phyloP scores from a whole-genome alignment of 768 basidiomycete genomes.

The Lentinus tigrinus region DNA sequence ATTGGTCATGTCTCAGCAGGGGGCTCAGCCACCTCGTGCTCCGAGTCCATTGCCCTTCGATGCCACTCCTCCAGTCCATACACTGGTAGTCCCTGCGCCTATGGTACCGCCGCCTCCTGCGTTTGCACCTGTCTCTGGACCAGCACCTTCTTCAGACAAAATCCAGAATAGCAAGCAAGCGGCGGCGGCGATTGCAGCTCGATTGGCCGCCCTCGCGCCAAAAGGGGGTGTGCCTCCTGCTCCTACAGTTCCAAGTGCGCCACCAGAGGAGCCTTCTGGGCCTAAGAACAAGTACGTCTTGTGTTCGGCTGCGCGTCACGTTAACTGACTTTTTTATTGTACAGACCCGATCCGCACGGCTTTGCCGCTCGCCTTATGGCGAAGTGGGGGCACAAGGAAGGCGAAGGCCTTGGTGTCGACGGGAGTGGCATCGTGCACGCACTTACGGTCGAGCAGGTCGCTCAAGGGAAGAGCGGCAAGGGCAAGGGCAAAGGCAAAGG shows the following conservation, averaged over 20 bases:
- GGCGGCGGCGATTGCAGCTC: conserved; percentile 82
- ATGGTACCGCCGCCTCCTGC: conserved; percentile 55
- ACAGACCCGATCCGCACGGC: conserved; percentile 60
- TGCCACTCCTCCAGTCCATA: conserved; percentile 50
- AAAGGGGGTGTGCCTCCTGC: conserved; percentile 10
- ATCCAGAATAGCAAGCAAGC: conserved; percentile 52
- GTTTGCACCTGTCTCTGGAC: conserved; percentile 36
- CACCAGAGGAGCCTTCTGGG: conserved; percentile 31
- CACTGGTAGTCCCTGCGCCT: conserved; percentile 66
- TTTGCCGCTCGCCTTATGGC: conserved; percentile 91
- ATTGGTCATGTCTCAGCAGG: conserved; percentile 49
- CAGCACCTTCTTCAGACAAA: conserved; percentile 56
- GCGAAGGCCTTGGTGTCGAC: conserved; percentile 85
- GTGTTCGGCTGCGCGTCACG: background rate
- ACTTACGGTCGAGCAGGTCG: conserved; percentile 72
- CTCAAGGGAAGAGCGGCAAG: conserved; percentile 35
- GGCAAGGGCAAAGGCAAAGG: conserved; percentile 38
- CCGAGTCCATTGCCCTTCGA: conserved; percentile 19
- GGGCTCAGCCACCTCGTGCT: conserved; percentile 23
- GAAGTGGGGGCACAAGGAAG: conserved; percentile 95
- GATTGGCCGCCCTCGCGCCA: conserved; percentile 55
- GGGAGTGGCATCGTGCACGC: conserved; percentile 88
- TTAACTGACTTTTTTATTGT: background rate
- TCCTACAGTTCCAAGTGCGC: conserved; percentile 27
- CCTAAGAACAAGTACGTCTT: conserved; percentile 20